phyloP scores from a whole-genome alignment of 73 alveolate genomes.

The Paramecium caudatum region DNA sequence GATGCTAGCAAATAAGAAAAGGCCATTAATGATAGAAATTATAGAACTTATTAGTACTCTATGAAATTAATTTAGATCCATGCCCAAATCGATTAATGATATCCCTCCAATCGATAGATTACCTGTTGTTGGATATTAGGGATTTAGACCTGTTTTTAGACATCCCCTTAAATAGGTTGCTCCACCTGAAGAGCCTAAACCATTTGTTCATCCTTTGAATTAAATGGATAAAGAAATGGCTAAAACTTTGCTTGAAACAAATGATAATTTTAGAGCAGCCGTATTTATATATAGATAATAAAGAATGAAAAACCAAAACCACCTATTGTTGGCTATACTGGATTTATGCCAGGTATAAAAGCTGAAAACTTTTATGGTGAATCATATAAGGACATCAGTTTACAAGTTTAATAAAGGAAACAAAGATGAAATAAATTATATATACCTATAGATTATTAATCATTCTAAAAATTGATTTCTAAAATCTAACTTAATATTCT shows the following conservation, averaged over 20 bases:
- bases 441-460: background rate
- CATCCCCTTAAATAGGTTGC: slow-evolving; percentile 72
- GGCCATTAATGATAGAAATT: slow-evolving; percentile 27
- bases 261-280: slow-evolving; percentile 45
- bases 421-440: slow-evolving; percentile 41
- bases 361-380: slow-evolving; percentile 77
- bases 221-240: slow-evolving; percentile 56
- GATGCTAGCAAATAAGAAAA: slow-evolving; percentile 10
- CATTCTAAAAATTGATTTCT: slow-evolving; percentile 60
- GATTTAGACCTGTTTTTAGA: slow-evolving; percentile 77
- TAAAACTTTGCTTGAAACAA: slow-evolving; percentile 31
- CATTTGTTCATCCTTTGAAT: slow-evolving; percentile 37
- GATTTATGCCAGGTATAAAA: slow-evolving; percentile 72
- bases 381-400: slow-evolving; percentile 73
- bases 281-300: slow-evolving; percentile 3
- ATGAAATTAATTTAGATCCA: background rate
- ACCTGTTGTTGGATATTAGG: slow-evolving; percentile 76
- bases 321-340: slow-evolving; percentile 78
- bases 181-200: slow-evolving; percentile 58
- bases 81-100: slow-evolving; percentile 77
- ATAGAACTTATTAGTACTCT: slow-evolving; percentile 44
- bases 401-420: slow-evolving; percentile 17
- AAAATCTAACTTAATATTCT: slow-evolving; percentile 38
- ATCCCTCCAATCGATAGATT: slow-evolving; percentile 77
- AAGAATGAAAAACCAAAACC: slow-evolving; percentile 56